A percentile compares a stretch with the other conserved stretches of the same genome.
phyloP scores from a whole-genome alignment of 495 filamentous ascomycete genomes.

The Penicilliopsis zonata region DNA sequence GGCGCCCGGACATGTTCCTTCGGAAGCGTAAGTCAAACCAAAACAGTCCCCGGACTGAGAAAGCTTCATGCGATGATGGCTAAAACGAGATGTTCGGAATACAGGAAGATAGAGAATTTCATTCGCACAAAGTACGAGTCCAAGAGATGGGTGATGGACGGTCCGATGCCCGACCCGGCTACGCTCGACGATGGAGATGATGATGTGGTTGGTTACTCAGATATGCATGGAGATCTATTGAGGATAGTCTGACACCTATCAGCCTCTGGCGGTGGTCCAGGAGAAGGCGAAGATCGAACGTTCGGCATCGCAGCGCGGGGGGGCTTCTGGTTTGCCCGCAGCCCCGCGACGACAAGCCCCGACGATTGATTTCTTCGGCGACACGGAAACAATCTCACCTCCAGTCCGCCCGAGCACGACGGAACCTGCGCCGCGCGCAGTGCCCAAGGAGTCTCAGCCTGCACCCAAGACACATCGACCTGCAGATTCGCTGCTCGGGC shows the following conservation, averaged over 20 bases:
- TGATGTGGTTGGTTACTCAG: constrained; percentile 46
- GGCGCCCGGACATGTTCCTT: constrained; percentile 82
- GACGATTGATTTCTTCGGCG: constrained; percentile 51
- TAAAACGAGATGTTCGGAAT: constrained; percentile 1
- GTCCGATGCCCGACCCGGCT: constrained; percentile 79
- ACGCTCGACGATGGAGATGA: constrained; percentile 77
- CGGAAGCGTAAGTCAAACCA: constrained; percentile 58
- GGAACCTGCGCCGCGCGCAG: constrained; percentile 38
- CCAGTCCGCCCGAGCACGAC: constrained; percentile 56
- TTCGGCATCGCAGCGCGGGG: constrained; percentile 39
- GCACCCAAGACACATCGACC: constrained; percentile 55
- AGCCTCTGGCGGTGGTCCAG: constrained; percentile 60
- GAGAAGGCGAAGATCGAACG: constrained; percentile 60
- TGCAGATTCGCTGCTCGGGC: constrained; percentile 75
- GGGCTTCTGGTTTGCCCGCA: constrained; percentile 30
- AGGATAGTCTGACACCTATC: neutral
- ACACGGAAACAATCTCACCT: constrained; percentile 40
- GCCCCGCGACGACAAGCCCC: constrained; percentile 26
- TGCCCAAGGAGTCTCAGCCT: constrained; percentile 44
- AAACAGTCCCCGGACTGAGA: constrained; percentile 1
- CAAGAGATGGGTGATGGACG: constrained; percentile 98
- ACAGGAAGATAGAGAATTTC: constrained; percentile 94
- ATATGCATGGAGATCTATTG: neutral
- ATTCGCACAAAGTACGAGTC: constrained; percentile 97
- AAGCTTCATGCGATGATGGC: constrained; percentile 3